These are phyloP conservation scores for Umbelopsis ramanniana DNA, from an alignment of 192 early-diverging fungal species.

Conservation along the genomic window DNA sequence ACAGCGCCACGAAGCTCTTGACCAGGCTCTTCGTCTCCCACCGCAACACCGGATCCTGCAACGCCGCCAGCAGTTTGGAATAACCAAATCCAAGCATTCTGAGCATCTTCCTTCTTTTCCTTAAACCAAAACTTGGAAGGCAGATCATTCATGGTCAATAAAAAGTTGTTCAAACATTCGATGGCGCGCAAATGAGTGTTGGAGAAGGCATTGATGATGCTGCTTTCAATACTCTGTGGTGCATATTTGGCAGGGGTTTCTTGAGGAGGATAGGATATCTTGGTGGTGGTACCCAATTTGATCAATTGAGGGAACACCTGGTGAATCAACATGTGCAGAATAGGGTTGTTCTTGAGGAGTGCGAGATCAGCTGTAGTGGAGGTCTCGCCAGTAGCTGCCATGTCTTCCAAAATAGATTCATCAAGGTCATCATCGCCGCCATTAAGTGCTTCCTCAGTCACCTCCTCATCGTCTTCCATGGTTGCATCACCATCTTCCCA, in stretches of 20 bases:
- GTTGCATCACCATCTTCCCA: slow-evolving; percentile 49
- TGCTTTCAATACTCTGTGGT: slow-evolving; percentile 16
- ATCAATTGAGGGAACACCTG: slow-evolving; percentile 54
- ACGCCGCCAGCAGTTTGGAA: slow-evolving; percentile 60
- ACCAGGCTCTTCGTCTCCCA: slow-evolving; percentile 53
- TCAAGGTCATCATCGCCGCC: slow-evolving; percentile 39
- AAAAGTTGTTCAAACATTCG: slow-evolving; percentile 77
- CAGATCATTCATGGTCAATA: slow-evolving; percentile 73
- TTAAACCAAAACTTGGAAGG: slow-evolving; percentile 70
- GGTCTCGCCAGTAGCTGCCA: slow-evolving; percentile 23
- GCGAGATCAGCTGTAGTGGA: slow-evolving; percentile 37
- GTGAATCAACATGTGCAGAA: slow-evolving; percentile 52
- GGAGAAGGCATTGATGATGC: slow-evolving; percentile 55
- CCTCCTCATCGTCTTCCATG: slow-evolving; percentile 51
- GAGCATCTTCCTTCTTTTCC: slow-evolving; percentile 45
- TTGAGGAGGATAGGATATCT: slow-evolving; percentile 52
- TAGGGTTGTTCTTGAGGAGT: slow-evolving; percentile 36
- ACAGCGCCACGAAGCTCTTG: slow-evolving; percentile 56
- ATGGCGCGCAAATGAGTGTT: slow-evolving; percentile 69
- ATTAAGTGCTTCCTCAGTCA: slow-evolving; percentile 34
- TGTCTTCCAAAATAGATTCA: slow-evolving; percentile 42
- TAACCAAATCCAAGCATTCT: slow-evolving; percentile 61
- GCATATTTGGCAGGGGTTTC: slow-evolving; percentile 27
- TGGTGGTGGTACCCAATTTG: slow-evolving; percentile 51
- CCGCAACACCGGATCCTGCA: slow-evolving; percentile 44